Evolutionary conservation across 208 protist genomes (phyloP), one percentile per base, ranked within the genome.

Genomic region (Phytomonas sp.): DNA sequence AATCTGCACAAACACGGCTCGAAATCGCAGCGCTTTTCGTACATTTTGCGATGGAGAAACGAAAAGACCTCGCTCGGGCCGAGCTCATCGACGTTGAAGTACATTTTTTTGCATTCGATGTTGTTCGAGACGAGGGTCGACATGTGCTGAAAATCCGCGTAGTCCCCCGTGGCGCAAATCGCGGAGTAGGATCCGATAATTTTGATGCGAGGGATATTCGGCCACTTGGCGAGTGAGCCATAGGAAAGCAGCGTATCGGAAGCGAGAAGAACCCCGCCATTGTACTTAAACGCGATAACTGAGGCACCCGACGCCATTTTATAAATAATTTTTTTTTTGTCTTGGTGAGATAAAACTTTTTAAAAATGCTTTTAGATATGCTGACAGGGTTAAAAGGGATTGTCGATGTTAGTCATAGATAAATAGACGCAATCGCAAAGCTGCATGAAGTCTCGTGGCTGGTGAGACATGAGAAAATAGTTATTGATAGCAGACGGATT

Each of bases 171-270:
- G 11, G 85, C 94, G 49, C 94, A 98, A 31, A 99, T 66, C 30
- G 95, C 76, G 11, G 94, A 94, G 75, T 92, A 69, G n/a, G 79
- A 60, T 60, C 96, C 96, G 42, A 98, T 68, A 19, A 90, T 74
- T 60, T 89, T 81, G 19, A 99, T 84, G 45, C 98, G 91, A 29
- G 88, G 82, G 45, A 98, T 89, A 52, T 87, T 89, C 12, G 91
- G 90, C 88, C 97, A 99, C 70, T 98, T 97, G 14, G 97, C 97
- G 32, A 99, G 75, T 11, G 92, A 98, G 34, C 98, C 98, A 77
- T 99, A 99, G 52, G 97, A 98, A n/a, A 92, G 83, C 37, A 99
- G 86, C 26, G 97, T 99, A 78, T 99, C 98, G 10, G 88, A 77
- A 29, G 95, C 96, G 52, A 99, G 76, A 34, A 99, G 76, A 23